Conservation (phyloP, 371 early-diverging fungal species). For the Mucor circinelloides region DNA sequence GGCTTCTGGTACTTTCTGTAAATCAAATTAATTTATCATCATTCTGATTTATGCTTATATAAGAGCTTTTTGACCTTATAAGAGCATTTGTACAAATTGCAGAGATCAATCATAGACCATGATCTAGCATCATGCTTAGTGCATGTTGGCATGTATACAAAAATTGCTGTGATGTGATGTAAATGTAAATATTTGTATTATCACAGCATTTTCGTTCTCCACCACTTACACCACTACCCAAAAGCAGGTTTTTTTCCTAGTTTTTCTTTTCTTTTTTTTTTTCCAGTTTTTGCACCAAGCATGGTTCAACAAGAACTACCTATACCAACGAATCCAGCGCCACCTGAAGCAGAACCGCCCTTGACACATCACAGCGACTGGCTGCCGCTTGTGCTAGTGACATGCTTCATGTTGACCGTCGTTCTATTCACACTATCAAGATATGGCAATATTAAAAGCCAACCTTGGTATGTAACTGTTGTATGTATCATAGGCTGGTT, state of each 20-base stretch:
- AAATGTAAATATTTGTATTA: not conserved
- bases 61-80: not conserved
- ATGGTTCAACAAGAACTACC: constrained; percentile 2
- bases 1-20: not conserved
- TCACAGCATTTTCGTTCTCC: not conserved
- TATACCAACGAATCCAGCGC: constrained; percentile 1
- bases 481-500: constrained; percentile 78
- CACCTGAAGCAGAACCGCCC: not conserved
- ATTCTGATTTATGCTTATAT: not conserved
- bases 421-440: constrained; percentile 68
- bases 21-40: not conserved
- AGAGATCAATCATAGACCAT: not conserved
- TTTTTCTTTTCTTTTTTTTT: not conserved
- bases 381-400: constrained; percentile 55
- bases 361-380: constrained; percentile 25
- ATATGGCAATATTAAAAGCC: constrained; percentile 71
- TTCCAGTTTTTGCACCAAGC: not conserved
- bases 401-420: constrained; percentile 46
- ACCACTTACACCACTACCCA: not conserved
- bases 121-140: not conserved
- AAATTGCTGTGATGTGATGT: not conserved
- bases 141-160: too few species aligned
- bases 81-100: too few species aligned
- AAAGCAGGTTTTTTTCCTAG: not conserved
- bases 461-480: constrained; percentile 72